Base-by-base conservation (phyloP, 2,329 filamentous ascomycete species). In the Clonostachys rosea region DNA sequence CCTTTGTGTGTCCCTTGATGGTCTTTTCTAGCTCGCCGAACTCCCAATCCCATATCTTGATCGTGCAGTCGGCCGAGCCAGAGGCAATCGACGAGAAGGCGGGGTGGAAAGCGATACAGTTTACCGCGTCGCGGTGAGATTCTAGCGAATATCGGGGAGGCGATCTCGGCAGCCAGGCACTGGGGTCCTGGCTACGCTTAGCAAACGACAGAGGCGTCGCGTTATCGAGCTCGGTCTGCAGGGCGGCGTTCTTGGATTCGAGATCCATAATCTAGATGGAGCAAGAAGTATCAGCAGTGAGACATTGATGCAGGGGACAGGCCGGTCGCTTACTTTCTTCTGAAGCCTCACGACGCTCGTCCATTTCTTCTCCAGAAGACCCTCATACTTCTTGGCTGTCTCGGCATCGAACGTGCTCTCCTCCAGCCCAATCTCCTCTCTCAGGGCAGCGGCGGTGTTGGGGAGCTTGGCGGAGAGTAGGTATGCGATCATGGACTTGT, bases 31-130 rank as follows among this genome's bases (percentile, higher is more conserved):
- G 75, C 66, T 96, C 91, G 43, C 92, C 92, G 20, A 95, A 70
- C 60, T 96, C 91, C 87, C 91, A 96, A 61, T 96, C 91, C 91
- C 91, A 96, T 47, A 96, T 91, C 61, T 96, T 96, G 65, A 97
- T 95, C 8, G 88, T 95, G 47, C 83, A 88, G 65, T 96, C 92
- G 64, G 96, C 91, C 9, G 91, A 95, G 14, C 89, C 91, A 0
- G 90, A 94, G 10, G 91, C 92, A 18, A 96, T 75, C 6, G 89
- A 92, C 10, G 90, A 92, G 67, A 95, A 96, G 34, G 94, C 78
- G 0, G 91, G 91, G 63, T 96, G 91, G 62, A 96, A 96, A 14
- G 91, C 91, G 49, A 96, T 84, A 59, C 89, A 91, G 48, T 86
- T 95, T 49, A 96, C 84, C 13, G 89, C 81, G 20, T 83, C 75